These are phyloP conservation scores for Parasitella parasitica DNA, from an alignment of 371 early-diverging fungal species.

Conservation along the genomic window DNA sequence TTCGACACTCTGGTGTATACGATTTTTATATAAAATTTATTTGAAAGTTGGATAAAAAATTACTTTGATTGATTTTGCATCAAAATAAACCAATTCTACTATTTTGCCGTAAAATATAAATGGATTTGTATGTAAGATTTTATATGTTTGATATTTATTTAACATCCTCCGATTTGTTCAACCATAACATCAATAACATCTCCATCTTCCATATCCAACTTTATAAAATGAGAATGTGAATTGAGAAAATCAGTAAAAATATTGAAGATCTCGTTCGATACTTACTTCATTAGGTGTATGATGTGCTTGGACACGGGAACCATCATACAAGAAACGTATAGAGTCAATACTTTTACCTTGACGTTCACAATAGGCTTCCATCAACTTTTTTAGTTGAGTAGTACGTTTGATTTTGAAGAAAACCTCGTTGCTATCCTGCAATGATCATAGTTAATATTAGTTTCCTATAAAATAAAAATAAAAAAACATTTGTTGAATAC, in stretches of 20 bases:
- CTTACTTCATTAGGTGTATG: constrained; percentile 83
- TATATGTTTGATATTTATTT: background rate
- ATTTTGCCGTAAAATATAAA: background rate
- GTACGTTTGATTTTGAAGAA: constrained; percentile 93
- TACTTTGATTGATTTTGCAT: background rate
- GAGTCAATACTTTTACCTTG: constrained; percentile 74
- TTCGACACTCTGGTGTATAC: no score
- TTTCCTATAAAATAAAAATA: background rate
- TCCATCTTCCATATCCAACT: constrained; percentile 95
- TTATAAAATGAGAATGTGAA: background rate
- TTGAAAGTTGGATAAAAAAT: no score
- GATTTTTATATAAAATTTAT: background rate
- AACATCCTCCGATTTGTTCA: constrained; percentile 83
- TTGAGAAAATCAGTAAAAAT: background rate
- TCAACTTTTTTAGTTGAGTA: constrained; percentile 86
- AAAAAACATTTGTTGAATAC: constrained; percentile 19
- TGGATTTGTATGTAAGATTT: background rate
- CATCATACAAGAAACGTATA: constrained; percentile 89
- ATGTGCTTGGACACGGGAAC: constrained; percentile 70
- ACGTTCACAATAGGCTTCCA: constrained; percentile 88
- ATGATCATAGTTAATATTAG: no score
- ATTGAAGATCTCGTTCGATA: no score
- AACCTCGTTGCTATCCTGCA: constrained; percentile 62
- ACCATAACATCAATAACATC: constrained; percentile 94
- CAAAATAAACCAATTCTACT: background rate